Percentiles rank a stretch among this genome's conserved stretches.
Evolutionary conservation across 163 green algal species (phyloP).

Genomic region (Prototheca wickerhamii): DNA sequence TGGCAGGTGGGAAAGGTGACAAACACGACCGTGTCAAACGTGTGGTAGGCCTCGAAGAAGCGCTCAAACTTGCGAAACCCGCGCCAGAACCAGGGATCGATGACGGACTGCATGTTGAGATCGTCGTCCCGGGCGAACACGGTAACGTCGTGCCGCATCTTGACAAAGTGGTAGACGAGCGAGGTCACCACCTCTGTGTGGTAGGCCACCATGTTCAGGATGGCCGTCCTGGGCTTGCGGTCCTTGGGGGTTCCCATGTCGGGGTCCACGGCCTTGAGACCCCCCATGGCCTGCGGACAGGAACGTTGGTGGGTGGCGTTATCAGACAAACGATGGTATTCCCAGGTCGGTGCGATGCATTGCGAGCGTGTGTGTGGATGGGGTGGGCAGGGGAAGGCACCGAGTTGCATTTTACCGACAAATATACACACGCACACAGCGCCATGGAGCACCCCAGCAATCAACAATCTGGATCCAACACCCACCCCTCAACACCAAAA

Average conservation of each 20-base stretch:
- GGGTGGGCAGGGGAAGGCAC: background rate
- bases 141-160: slow-evolving; percentile 29
- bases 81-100: slow-evolving; percentile 20
- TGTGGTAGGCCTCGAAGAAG: slow-evolving; percentile 26
- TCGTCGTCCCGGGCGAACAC: slow-evolving; percentile 20
- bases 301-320: background rate
- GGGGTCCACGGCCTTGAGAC: background rate
- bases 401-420: background rate
- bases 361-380: background rate
- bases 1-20: slow-evolving; percentile 34
- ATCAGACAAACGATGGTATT: background rate
- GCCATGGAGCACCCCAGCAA: background rate
- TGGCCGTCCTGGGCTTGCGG: slow-evolving; percentile 21
- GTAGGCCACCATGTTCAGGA: slow-evolving; percentile 26
- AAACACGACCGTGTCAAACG: slow-evolving; percentile 23
- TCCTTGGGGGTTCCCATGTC: slow-evolving; percentile 17
- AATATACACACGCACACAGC: background rate
- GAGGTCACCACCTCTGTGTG: slow-evolving; percentile 15
- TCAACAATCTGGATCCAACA: background rate
- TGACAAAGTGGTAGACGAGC: slow-evolving; percentile 27
- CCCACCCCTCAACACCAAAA: background rate
- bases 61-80: slow-evolving; percentile 16
- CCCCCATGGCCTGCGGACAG: background rate
- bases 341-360: background rate
- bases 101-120: slow-evolving; percentile 14